Base-by-base conservation (phyloP, 2,329 filamentous ascomycete species). In the Paraconiothyrium brasiliense region DNA sequence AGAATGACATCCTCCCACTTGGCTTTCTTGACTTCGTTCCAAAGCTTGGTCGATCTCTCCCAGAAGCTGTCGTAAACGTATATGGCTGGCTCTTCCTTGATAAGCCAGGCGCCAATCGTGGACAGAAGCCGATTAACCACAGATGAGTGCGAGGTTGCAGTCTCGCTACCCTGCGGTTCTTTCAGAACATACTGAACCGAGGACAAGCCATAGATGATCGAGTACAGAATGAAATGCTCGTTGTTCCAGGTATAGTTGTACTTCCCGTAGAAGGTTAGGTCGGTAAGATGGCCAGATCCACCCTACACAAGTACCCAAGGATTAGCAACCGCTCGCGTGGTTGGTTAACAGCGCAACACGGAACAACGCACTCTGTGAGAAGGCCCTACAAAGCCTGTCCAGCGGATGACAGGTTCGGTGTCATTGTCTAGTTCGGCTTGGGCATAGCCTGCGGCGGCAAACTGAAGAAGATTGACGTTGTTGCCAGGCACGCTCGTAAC, bases 1-100 rank as follows among this genome's bases (percentile, higher is more conserved):
- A 84, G 69, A 50, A 84, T 83, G n/a, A 83, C 80, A 54, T 83
- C 79, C 27, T 80, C 76, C 81, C 81, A 83, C 30, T 65, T 72
- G 8, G 78, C 73, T 63, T 82, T 81, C 66, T 78, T 64, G 16
- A 83, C 79, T 61, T 78, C 68, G 27, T 77, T 61, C 65, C 75
- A 83, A 7, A 83, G 68, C 41, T 74, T 69, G 16, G 75, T 73
- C 61, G 75, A 76, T 50, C 76, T 77, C 11, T 68, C 69, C 81
- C 81, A 83, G 64, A 75, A 80, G 1, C 71, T 66, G 60, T 81
- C 81, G 63, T 77, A 84, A 4, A 83, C 80, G 72, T 80, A 83
- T 55, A 83, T 78, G 44, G 74, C 75, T 11, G 72, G 69, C 32
- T 79, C 73, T 52, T 80, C 69, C 44, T 69, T 66, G 55, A 69